Base-by-base conservation (phyloP, 208 protist genomes). In the Trypanosoma avium region DNA sequence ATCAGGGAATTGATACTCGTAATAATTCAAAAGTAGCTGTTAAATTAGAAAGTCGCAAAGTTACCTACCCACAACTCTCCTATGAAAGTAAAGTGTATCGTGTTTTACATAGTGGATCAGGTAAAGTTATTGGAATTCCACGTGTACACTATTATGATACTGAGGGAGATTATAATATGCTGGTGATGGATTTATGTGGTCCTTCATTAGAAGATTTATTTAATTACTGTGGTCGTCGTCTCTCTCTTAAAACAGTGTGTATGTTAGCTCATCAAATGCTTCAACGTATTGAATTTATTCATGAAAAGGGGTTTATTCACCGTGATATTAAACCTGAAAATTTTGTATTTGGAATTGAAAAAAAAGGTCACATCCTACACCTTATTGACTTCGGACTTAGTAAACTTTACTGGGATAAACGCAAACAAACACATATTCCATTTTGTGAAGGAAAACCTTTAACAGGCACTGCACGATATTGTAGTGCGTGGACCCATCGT, bases 181-280 rank as follows among this genome's bases (percentile, higher is more conserved):
- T 97, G 77, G 93, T 92, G 46, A 95, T 96, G 79, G 90, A 97
- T 65, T 78, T 96, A 30, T 92, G 92, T 45, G 93, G 93, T 2
- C 90, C 93, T 13, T 93, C 85, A 21, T 73, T 96, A 19, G 90
- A 95, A 55, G 88, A 95, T 57, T 48, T 97, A 15, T 95, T 97
- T 65, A 95, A 92, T 63, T 96, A 96, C 79, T 95, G 88, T 48
- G 81, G 90, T 61, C 77, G 87, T 36, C 82, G 86, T 50, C 99
- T 99, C 70, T 97, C 92, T 4, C 60, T 99, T 24, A 99, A 99
- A 83, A 99, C 99, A 22, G 95, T 99, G n/a, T 85, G 99, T n/a
- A 99, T 99, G 98, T 63, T 99, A 0, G 99, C 97, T 1, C 97
- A 99, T 52, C 98, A 99, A 80, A 93, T 99, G 65, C 61, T 96